Conservation (phyloP, 2,329 filamentous ascomycete species). For the Colletotrichum lentis region DNA sequence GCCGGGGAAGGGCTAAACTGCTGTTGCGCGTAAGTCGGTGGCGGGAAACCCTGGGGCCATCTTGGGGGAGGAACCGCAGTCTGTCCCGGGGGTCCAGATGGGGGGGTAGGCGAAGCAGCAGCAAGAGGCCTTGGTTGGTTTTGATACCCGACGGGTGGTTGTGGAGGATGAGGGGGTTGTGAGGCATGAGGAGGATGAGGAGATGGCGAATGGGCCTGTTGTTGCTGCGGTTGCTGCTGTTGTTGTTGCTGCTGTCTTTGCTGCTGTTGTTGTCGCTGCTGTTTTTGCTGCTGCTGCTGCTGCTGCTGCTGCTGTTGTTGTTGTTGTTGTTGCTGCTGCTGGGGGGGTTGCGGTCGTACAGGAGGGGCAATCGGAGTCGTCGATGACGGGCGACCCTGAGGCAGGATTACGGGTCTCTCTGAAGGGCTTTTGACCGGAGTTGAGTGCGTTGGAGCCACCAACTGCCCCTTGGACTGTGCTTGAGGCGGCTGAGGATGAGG, state of each 20-base stretch:
- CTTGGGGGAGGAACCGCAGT: constrained; percentile 45
- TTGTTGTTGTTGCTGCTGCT: constrained; percentile 33
- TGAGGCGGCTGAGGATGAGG: constrained; percentile 38
- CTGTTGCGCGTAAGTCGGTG: constrained; percentile 41
- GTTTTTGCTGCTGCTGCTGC: constrained; percentile 9
- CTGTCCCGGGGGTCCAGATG: constrained; percentile 27
- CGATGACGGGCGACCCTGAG: constrained; percentile 45
- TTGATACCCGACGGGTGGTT: constrained; percentile 37
- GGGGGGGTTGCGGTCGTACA: constrained; percentile 45
- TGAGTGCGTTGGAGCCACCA: constrained; percentile 49
- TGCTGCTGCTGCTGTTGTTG: constrained; percentile 17
- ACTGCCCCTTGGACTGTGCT: constrained; percentile 49
- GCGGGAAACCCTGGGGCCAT: constrained; percentile 46
- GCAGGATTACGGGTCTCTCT: constrained; percentile 31
- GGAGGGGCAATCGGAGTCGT: constrained; percentile 49
- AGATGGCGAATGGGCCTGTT: constrained; percentile 9
- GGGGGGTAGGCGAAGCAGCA: constrained; percentile 35
- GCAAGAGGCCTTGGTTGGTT: constrained; percentile 32
- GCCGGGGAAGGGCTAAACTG: constrained; percentile 41
- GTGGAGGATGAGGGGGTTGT: constrained; percentile 46
- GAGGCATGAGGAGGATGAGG: constrained; percentile 40
- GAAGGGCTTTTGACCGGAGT: constrained; percentile 40
- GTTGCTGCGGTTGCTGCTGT: constrained; percentile 34
- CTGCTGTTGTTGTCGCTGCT: no score
- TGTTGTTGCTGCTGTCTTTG: constrained; percentile 36